Base-by-base conservation (phyloP, 2,329 filamentous ascomycete species). In the Salinomyces thailandicus region DNA sequence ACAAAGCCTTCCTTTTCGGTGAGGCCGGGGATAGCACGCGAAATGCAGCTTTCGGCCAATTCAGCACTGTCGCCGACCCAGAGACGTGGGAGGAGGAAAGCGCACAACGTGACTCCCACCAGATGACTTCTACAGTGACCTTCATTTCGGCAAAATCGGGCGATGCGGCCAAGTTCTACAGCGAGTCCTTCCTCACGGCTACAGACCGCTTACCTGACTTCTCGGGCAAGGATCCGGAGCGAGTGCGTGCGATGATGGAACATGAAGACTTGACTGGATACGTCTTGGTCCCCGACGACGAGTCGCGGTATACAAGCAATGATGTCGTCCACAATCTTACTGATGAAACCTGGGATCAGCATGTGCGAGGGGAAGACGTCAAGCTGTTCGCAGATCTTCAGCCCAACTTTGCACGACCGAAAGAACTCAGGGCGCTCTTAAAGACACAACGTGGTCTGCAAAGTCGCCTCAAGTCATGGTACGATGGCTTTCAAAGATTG, bases 1-100 rank as follows among this genome's bases (percentile, higher is more conserved):
- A 35, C 27, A 35, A 31, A 18, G 36, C 22, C 7, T 26, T 17
- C 8, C 18, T 34, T 34, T n/a, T 24, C 18, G 32, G 19, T 13
- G 32, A 33, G 11, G 31, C 11, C 9, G 13, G 13, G 17, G 14
- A 12, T 33, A n/a, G n/a, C n/a, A n/a, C n/a, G n/a, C n/a, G n/a
- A n/a, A n/a, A n/a, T n/a, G n/a, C n/a, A n/a, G n/a, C n/a, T n/a
- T n/a, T n/a, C n/a, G 31, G 17, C 31, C 12, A 13, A 16, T 13
- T 12, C 31, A 18, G 31, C 17, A 14, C 6, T 11, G 13, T 17
- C 13, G 31, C 6, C 6, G 14, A 26, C 14, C 18, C 31, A 18
- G 31, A 33, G 9, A 18, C 22, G 22, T n/a, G n/a, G n/a, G n/a
- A n/a, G n/a, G n/a, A n/a, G n/a, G n/a, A n/a, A n/a, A n/a, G n/a